Conservation (phyloP, 2,329 filamentous ascomycete genomes). For the Claviceps humidiphila region DNA sequence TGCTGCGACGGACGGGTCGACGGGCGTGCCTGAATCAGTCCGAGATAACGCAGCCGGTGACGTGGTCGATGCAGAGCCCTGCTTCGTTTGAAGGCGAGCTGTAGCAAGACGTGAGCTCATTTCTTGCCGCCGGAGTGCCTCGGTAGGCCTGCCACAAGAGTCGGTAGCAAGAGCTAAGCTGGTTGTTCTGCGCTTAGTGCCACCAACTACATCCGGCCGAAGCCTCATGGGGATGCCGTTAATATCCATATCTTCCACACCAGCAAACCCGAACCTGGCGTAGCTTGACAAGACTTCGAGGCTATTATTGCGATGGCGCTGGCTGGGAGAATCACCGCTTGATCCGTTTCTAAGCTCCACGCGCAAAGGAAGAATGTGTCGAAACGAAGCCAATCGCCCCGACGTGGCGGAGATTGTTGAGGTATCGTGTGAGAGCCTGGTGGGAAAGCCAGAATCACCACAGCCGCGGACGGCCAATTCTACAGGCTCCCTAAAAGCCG, state of each 20-base stretch:
- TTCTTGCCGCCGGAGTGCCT: conserved; percentile 33
- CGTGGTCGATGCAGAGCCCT: conserved; percentile 27
- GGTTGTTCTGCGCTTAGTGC: conserved; percentile 42
- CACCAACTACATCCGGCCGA: conserved; percentile 34
- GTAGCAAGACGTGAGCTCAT: conserved; percentile 37
- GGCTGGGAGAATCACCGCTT: conserved; percentile 36
- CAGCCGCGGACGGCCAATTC: conserved; percentile 29
- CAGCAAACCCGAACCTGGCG: conserved; percentile 28
- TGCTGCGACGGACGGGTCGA: conserved; percentile 28
- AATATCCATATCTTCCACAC: conserved; percentile 32
- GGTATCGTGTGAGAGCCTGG: conserved; percentile 28
- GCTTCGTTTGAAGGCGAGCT: conserved; percentile 30
- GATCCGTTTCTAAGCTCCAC: conserved; percentile 26
- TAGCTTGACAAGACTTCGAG: conserved; percentile 36
- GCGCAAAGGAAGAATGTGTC: conserved; percentile 27
- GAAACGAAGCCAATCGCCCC: conserved; percentile 30
- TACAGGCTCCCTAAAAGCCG: conserved; percentile 30
- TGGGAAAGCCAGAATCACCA: conserved; percentile 18
- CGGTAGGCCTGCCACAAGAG: conserved; percentile 19
- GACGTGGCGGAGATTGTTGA: conserved; percentile 35
- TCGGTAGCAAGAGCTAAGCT: conserved; percentile 39
- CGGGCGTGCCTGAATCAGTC: conserved; percentile 33
- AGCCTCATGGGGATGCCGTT: conserved; percentile 41
- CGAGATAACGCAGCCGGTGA: conserved; percentile 26
- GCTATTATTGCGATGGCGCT: conserved; percentile 36